Base-by-base conservation (phyloP, 2,329 filamentous ascomycete species). In the Diplodia intermedia region DNA sequence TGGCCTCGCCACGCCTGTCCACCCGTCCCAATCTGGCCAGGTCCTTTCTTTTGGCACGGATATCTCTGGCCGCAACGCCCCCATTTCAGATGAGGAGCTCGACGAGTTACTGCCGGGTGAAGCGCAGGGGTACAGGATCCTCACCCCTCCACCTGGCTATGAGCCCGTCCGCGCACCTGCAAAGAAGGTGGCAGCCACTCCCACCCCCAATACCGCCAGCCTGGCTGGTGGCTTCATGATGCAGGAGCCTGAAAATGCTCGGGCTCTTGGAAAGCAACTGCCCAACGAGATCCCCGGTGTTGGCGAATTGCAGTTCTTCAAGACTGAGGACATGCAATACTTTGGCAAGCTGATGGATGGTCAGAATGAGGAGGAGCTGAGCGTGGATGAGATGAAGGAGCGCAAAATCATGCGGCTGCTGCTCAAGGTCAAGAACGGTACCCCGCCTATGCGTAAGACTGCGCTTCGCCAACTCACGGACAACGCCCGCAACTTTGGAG, bases 361-460 rank as follows among this genome's bases (percentile, higher is more conserved):
- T 47, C 91, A 91, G 31, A 93, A 98, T 73, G 95, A 99, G 81
- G 96, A 94, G 73, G 86, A 89, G 26, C 88, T 99, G 81, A 94
- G 53, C 23, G 93, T 99, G 11, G 95, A 99, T 60, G 94, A 99
- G 75, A 82, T 99, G 65, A 98, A 99, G 81, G 94, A 99, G 81
- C 88, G 95, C 70, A 99, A 99, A 82, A 99, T 99, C 76, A 98
- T 99, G 95, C 87, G 95, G 72, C 83, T 99, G 67, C 84, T 99
- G 55, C 86, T 99, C 68, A 99, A 99, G 82, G 94, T 99, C 84
- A 99, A 99, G 87, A 99, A 99, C 78, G 95, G 95, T 75, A 98
- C 95, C 50, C 95, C 95, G 31, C 94, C 95, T 0, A 98, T 98
- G 95, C 87, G 95, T 81, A 99, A 99, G 86, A 99, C 95, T 43